These are phyloP conservation scores for Myxozyma vanderwaltii DNA, from an alignment of 805 yeast genomes.

Conservation along the genomic window DNA sequence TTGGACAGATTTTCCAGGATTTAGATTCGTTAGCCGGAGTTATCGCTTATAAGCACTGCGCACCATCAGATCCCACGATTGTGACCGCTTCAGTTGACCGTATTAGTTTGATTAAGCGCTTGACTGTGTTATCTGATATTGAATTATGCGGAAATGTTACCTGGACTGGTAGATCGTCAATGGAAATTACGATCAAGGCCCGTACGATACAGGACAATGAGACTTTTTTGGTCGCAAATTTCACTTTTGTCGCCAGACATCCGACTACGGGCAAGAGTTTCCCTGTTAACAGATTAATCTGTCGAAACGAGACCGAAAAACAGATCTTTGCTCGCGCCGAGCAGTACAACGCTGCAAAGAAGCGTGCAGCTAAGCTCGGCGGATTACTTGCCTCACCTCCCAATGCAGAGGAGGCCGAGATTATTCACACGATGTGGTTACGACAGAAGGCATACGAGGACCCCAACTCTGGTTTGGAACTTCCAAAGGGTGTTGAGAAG, in stretches of 20 bases:
- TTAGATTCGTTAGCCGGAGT: slow-evolving; percentile 92
- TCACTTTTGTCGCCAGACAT: slow-evolving; percentile 94
- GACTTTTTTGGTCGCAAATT: slow-evolving; percentile 82
- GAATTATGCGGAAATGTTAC: slow-evolving; percentile 87
- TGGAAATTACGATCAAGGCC: slow-evolving; percentile 93
- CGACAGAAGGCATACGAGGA: slow-evolving; percentile 34
- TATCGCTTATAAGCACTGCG: slow-evolving; percentile 87
- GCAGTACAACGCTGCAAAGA: slow-evolving; percentile 83
- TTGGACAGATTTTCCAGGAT: slow-evolving; percentile 93
- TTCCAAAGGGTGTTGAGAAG: slow-evolving; percentile 24
- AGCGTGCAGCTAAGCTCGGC: slow-evolving; percentile 67
- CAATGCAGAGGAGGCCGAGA: slow-evolving; percentile 65
- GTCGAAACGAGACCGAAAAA: slow-evolving; percentile 76
- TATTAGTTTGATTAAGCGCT: slow-evolving; percentile 79
- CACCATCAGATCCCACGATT: slow-evolving; percentile 94
- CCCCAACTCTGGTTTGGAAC: slow-evolving; percentile 34
- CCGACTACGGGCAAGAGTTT: slow-evolving; percentile 89
- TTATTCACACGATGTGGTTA: slow-evolving; percentile 78
- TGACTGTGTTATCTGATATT: slow-evolving; percentile 74
- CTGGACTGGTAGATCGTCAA: slow-evolving; percentile 93
- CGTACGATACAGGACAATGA: slow-evolving; percentile 71
- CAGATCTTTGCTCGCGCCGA: slow-evolving; percentile 85
- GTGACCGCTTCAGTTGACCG: slow-evolving; percentile 95
- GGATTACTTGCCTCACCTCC: slow-evolving; percentile 72
- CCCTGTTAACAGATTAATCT: slow-evolving; percentile 79